Evolutionary conservation across 2,329 filamentous ascomycete genomes (phyloP), one percentile per base, ranked within the genome.

Genomic region (Xylariaceae sp.): DNA sequence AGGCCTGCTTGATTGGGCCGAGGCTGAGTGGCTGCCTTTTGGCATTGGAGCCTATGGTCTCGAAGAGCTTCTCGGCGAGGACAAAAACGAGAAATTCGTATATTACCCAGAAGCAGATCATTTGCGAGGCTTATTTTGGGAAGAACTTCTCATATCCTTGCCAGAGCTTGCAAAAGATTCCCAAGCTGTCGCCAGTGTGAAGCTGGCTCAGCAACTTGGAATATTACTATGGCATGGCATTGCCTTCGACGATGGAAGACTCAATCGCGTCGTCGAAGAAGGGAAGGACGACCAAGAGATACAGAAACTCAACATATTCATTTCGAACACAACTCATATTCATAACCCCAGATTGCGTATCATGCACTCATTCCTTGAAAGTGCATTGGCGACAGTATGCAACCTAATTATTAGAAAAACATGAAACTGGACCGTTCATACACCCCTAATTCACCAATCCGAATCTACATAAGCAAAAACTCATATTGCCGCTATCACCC

Each of bases 1-100:
- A 0, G 83, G 82, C 1, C 51, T 86, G 1, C 70, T 86, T 0
- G 83, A 86, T 59, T 86, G 82, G 83, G 79, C 80, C 0, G 83
- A 86, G 59, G 80, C 76, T 0, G 82, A 85, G 59, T 74, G 69
- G 51, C 61, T 84, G 9, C 82, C 82, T 0, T 82, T 83, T 56
- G 83, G 82, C 0, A 69, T 78, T 3, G 77, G 75, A 22, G 62
- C 84, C 39, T 85, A 84, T 56, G 82, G 81, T 0, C 63, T 85
- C 0, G 82, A 86, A 59, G 75, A 82, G 62, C 59, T 85, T 1
- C 66, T 86, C 0, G 80, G 82, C 1, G 67, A 70, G 48, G 59
- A 52, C 41, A 36, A 74, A n/a, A 32, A 56, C 3, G 49, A 47
- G 2, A 69, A 66, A 31, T 75, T 75, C 51, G 58, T 59, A 6